Evolutionary conservation across 345 rosid genomes (phyloP).

Genomic region (Conringia planisiliqua): DNA sequence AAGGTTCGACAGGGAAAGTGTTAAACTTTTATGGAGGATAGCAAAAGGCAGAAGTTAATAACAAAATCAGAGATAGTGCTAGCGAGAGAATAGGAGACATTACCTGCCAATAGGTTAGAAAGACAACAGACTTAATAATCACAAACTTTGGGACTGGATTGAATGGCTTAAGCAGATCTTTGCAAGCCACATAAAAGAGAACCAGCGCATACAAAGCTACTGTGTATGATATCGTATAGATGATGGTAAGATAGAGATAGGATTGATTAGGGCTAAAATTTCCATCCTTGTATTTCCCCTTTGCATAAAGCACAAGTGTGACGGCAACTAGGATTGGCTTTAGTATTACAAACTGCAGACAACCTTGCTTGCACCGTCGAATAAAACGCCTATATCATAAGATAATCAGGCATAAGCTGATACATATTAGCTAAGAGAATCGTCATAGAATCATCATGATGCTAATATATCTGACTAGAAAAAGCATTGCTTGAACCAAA

Average conservation of each 20-base stretch:
- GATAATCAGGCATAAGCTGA: slow-evolving; percentile 2
- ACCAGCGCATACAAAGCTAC: slow-evolving; percentile 85
- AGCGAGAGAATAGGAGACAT: neutral
- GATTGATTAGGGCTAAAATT: slow-evolving; percentile 88
- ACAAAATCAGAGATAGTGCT: neutral
- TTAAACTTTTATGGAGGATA: neutral
- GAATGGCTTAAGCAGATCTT: slow-evolving; percentile 96
- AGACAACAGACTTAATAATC: slow-evolving; percentile 93
- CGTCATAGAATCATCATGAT: neutral
- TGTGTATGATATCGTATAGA: slow-evolving; percentile 86
- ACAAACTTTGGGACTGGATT: slow-evolving; percentile 97
- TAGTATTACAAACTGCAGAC: slow-evolving; percentile 93
- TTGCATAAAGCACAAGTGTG: slow-evolving; percentile 86
- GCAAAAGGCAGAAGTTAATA: neutral
- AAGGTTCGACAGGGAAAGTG: neutral
- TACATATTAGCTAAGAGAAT: slow-evolving; percentile 12
- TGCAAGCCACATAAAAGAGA: slow-evolving; percentile 93
- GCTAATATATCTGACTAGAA: neutral
- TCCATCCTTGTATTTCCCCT: slow-evolving; percentile 94
- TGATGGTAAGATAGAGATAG: slow-evolving; percentile 87
- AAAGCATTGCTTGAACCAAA: neutral
- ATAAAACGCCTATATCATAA: slow-evolving; percentile 72
- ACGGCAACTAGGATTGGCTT: slow-evolving; percentile 90
- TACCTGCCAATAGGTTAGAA: slow-evolving; percentile 99
- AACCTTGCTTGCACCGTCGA: slow-evolving; percentile 97